Base-by-base conservation (phyloP, 352 stramenopile genomes). In the Globisporangium echinulatum region DNA sequence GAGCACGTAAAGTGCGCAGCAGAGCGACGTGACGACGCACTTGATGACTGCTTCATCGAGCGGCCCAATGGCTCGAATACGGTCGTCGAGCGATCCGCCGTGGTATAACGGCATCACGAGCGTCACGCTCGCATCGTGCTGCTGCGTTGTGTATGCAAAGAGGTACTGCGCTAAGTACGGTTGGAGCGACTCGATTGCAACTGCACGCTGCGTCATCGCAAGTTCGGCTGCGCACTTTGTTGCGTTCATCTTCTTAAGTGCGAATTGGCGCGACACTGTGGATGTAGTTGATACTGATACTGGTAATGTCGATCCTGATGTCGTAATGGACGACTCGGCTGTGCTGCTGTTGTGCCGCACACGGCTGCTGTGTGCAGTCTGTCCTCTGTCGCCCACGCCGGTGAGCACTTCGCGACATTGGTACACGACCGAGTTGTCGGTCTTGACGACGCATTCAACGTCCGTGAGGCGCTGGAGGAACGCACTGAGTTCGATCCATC, bases 81-180 rank as follows among this genome's bases (percentile, higher is more conserved):
- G 69, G 43, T 87, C 79, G 0, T 64, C 67, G 2, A 89, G 61
- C 17, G 79, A 79, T 1, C 79, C 79, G 53, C 79, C 75, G 10
- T 54, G 56, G 54, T 89, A 89, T 66, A 75, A 70, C 52, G 82
- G 72, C 77, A 89, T 89, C 55, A 82, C 69, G 40, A 87, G 71
- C n/a, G 77, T 86, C 42, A 79, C 69, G 15, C 62, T 67, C 54
- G 69, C 71, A 61, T 74, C 56, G 25, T 33, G 25, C 48, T 72
- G 73, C 38, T 49, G 59, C 58, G 82, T 79, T 60, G 86, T 73
- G 61, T 83, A 89, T 64, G 87, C 74, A 69, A 71, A 77, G 37
- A 75, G 58, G 57, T 89, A 89, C 33, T 66, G 71, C 4, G 77
- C 56, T 2, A 86, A 17, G 49, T 79, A 85, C 43, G 76, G 73